Evolutionary conservation across 176 grass and related monocot species (phyloP).

Genomic region (Panicum miliaceum): DNA sequence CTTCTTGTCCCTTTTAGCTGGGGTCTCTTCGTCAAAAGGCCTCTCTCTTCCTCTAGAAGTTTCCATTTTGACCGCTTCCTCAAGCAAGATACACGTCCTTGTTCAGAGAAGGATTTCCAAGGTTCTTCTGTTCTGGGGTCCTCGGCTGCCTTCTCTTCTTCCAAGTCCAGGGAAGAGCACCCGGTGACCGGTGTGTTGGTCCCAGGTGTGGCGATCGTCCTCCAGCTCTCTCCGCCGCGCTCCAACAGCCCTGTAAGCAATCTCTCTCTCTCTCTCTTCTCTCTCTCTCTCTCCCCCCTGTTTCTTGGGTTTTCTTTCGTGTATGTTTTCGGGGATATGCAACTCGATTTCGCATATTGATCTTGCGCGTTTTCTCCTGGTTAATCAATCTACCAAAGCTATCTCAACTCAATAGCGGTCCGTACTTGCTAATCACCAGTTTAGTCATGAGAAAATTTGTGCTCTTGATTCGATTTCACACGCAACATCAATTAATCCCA

Average conservation of each 20-base stretch:
- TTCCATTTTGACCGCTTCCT: slow-evolving; percentile 37
- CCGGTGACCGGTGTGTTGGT: not conserved
- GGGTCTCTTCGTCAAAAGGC: slow-evolving; percentile 28
- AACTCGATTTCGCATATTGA: not conserved
- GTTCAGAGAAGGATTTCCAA: not conserved
- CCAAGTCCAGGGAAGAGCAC: not conserved
- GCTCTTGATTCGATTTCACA: slow-evolving; percentile 22
- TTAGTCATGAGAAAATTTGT: not conserved
- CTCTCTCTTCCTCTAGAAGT: slow-evolving; percentile 1
- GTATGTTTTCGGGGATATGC: not conserved
- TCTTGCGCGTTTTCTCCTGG: not conserved
- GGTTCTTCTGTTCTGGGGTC: not conserved
- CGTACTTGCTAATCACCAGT: not conserved
- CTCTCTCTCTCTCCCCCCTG: not conserved
- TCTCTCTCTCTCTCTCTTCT: not conserved
- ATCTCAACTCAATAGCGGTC: not conserved
- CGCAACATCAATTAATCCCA: not conserved
- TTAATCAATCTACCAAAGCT: not conserved
- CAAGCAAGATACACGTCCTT: slow-evolving; percentile 36
- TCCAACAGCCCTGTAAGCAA: slow-evolving; percentile 24
- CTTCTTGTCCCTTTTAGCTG: slow-evolving; percentile 9
- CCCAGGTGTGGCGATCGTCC: slow-evolving; percentile 19
- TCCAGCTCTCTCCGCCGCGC: not conserved
- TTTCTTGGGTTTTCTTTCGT: not conserved
- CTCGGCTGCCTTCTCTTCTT: not conserved